Conservation (phyloP, 1,139 yeast species). For the Candida sp. region DNA sequence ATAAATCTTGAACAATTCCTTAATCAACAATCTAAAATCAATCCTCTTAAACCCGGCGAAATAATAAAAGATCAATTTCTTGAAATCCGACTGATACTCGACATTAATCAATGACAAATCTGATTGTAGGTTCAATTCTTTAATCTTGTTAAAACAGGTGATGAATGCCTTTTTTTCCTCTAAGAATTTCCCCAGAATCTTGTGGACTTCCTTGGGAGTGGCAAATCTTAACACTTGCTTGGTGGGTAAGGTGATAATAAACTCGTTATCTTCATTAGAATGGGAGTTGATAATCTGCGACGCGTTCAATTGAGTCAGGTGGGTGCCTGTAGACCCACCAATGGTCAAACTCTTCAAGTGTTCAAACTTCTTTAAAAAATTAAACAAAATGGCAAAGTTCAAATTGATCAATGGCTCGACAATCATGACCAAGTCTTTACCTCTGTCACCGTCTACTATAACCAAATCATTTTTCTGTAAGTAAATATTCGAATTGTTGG, state of each 20-base stretch:
- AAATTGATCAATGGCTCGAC: constrained; percentile 42
- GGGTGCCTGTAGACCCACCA: constrained; percentile 28
- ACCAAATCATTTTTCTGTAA: constrained; percentile 47
- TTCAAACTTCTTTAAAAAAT: constrained; percentile 73
- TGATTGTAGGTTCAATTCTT: constrained; percentile 37
- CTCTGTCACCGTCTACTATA: constrained; percentile 50
- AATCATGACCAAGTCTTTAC: constrained; percentile 50
- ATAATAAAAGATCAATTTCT: constrained; percentile 90
- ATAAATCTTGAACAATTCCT: constrained; percentile 88
- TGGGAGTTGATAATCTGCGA: constrained; percentile 38
- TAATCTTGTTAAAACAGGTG: constrained; percentile 43
- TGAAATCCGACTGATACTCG: constrained; percentile 93
- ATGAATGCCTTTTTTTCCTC: constrained; percentile 47
- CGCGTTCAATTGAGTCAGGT: constrained; percentile 35
- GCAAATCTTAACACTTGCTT: constrained; percentile 49
- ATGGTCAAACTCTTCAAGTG: constrained; percentile 73
- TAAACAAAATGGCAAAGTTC: constrained; percentile 67
- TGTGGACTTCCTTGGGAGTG: constrained; percentile 44
- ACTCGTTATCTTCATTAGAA: constrained; percentile 42
- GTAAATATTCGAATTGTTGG: constrained; percentile 45
- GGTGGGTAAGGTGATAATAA: constrained; percentile 45
- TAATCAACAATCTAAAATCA: constrained; percentile 89
- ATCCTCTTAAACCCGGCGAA: constrained; percentile 73
- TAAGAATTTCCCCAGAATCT: constrained; percentile 40
- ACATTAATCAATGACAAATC: constrained; percentile 60